These are phyloP conservation scores for Wickerhamomyces chaumierensis DNA, from an alignment of 805 yeast species.

Conservation along the genomic window DNA sequence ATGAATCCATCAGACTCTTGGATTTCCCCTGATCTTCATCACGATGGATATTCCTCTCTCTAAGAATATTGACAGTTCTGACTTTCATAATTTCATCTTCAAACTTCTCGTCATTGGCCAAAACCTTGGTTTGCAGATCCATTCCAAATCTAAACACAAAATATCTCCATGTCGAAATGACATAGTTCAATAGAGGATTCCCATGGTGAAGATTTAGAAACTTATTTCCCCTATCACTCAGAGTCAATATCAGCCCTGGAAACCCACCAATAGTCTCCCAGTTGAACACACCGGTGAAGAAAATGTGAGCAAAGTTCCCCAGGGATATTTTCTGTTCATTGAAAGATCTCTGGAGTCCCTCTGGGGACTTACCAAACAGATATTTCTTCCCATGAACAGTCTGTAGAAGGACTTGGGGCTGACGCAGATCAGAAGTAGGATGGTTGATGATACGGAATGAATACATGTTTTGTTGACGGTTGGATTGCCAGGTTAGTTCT, in stretches of 20 bases:
- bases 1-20: slow-evolving; percentile 1
- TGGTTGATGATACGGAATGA: slow-evolving; percentile 43
- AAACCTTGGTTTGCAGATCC: slow-evolving; percentile 26
- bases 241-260: slow-evolving; percentile 79
- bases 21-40: slow-evolving; percentile 4
- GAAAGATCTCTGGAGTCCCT: slow-evolving; percentile 74
- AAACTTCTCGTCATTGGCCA: slow-evolving; percentile 14
- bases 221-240: slow-evolving; percentile 65
- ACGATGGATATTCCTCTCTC: neutral
- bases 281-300: slow-evolving; percentile 63
- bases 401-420: slow-evolving; percentile 42
- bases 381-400: slow-evolving; percentile 30
- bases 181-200: slow-evolving; percentile 35
- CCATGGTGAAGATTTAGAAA: slow-evolving; percentile 45
- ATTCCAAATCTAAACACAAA: slow-evolving; percentile 77
- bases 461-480: slow-evolving; percentile 26
- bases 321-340: slow-evolving; percentile 48
- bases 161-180: slow-evolving; percentile 74
- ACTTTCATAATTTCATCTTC: slow-evolving; percentile 25
- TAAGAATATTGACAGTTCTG: slow-evolving; percentile 6
- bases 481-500: slow-evolving; percentile 3
- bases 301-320: slow-evolving; percentile 50
- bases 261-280: slow-evolving; percentile 87
- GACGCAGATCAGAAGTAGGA: slow-evolving; percentile 47
- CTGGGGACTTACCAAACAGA: slow-evolving; percentile 71